Conservation (phyloP, 306 rosid species). For the Bauhinia variegata region DNA sequence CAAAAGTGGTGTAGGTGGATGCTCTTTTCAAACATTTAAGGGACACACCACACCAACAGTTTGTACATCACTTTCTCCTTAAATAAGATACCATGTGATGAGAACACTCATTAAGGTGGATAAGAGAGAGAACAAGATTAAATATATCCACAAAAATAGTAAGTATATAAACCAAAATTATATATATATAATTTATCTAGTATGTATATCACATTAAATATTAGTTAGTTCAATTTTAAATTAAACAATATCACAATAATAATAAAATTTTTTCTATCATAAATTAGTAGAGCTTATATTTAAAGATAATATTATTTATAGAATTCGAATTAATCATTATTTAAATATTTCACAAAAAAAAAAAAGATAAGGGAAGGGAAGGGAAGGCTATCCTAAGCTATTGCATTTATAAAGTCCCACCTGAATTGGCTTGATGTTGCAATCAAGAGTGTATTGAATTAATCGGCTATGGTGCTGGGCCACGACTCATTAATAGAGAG, state of each 20-base stretch:
- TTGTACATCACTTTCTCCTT: constrained; percentile 44
- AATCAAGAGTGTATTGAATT: constrained; percentile 39
- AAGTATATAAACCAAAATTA: too few relatives aligned
- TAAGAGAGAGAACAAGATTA: constrained; percentile 31
- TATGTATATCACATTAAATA: too few relatives aligned
- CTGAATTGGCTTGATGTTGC: constrained; percentile 46
- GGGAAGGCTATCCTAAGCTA: constrained; percentile 30
- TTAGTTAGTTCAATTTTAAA: too few relatives aligned
- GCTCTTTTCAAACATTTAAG: constrained; percentile 84
- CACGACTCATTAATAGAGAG: constrained; percentile 49
- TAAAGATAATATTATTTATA: too few relatives aligned
- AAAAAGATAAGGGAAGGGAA: too few relatives aligned
- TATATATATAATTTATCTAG: too few relatives aligned
- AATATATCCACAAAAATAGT: neutral
- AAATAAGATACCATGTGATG: constrained; percentile 44
- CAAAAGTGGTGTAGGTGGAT: constrained; percentile 72
- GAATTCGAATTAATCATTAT: too few relatives aligned
- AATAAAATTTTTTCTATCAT: too few relatives aligned
- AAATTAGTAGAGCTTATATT: too few relatives aligned
- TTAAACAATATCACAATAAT: too few relatives aligned
- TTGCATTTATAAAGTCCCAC: constrained; percentile 48
- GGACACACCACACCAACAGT: constrained; percentile 51
- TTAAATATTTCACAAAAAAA: too few relatives aligned
- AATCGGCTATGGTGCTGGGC: constrained; percentile 38
- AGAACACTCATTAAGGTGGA: constrained; percentile 11